These are phyloP conservation scores for Colletotrichum melonis DNA, from an alignment of 2,329 filamentous ascomycete species.

Conservation along the genomic window DNA sequence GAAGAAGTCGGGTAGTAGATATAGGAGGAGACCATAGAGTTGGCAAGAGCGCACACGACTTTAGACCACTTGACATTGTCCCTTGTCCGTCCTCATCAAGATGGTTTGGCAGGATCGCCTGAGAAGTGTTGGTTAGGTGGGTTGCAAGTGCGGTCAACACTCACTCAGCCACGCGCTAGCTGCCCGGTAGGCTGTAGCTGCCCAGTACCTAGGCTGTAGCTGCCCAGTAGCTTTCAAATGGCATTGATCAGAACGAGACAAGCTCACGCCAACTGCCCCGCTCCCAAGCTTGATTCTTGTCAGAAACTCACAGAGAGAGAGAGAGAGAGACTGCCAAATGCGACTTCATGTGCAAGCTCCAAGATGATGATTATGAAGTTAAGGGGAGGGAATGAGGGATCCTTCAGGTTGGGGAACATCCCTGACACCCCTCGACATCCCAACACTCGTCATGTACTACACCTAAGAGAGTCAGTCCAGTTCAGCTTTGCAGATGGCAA, in stretches of 20 bases:
- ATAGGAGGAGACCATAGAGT: neutral
- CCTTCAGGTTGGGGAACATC: no score
- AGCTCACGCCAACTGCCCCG: neutral
- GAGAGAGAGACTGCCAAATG: neutral
- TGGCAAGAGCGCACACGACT: neutral
- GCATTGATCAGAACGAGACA: neutral
- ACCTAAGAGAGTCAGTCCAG: neutral
- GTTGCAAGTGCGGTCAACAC: neutral
- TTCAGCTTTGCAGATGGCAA: neutral
- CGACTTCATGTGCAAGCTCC: neutral
- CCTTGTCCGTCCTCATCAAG: neutral
- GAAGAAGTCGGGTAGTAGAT: no score
- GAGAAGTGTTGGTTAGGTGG: neutral
- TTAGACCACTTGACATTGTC: neutral
- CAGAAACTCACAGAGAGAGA: neutral
- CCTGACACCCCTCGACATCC: neutral
- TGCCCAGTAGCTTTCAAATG: neutral
- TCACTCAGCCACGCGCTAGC: conserved; percentile 2
- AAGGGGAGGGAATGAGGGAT: neutral
- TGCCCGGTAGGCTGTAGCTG: neutral
- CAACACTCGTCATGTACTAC: neutral
- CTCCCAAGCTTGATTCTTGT: neutral
- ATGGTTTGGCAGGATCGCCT: neutral
- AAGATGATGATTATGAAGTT: neutral
- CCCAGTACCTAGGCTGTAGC: neutral